Base-by-base conservation (phyloP, 345 rosid species). In the Brassica incana region DNA sequence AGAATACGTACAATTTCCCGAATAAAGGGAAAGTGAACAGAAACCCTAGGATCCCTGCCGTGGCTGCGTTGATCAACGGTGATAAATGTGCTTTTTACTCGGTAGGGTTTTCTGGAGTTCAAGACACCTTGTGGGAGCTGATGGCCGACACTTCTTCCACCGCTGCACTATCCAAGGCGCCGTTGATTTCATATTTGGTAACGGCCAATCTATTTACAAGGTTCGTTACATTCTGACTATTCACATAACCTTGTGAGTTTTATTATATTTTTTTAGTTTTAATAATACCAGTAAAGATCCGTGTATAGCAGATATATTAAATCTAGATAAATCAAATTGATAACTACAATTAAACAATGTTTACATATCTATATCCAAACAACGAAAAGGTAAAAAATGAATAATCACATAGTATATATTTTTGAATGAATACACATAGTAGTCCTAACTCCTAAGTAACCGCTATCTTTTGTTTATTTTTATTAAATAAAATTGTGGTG, bases 141-240 rank as follows among this genome's bases (percentile, higher is more conserved):
- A 52, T 14, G 58, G 58, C 1, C 58, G 58, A 52, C 58, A 52
- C 58, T 52, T 52, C 18, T 52, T 52, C 58, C 58, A 52, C 58
- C 58, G 58, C 20, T 52, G 58, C 58, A 52, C 58, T 52, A 52
- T 52, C 58, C 58, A n/a, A 52, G 58, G 58, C 18, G 58, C 58
- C 58, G 58, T 52, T 52, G 58, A 52, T 52, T 52, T 52, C 58
- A 52, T 52, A 2, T 52, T 52, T n/a, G 58, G 58, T n/a, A 52
- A 52, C 58, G 58, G 58, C 58, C 58, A 52, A 52, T 52, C 58
- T 52, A 52, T 52, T 52, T 52, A 52, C 58, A 52, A 52, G 58
- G 58, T 52, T 52, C 58, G 58, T 52, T 52, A 52, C 58, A 52
- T 52, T 52, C 20, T 52, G 20, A 5, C 58, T 52, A 0, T n/a